These are phyloP conservation scores for Schizosaccharomyces versatilis DNA, from an alignment of 1,139 yeast species.

Conservation along the genomic window DNA sequence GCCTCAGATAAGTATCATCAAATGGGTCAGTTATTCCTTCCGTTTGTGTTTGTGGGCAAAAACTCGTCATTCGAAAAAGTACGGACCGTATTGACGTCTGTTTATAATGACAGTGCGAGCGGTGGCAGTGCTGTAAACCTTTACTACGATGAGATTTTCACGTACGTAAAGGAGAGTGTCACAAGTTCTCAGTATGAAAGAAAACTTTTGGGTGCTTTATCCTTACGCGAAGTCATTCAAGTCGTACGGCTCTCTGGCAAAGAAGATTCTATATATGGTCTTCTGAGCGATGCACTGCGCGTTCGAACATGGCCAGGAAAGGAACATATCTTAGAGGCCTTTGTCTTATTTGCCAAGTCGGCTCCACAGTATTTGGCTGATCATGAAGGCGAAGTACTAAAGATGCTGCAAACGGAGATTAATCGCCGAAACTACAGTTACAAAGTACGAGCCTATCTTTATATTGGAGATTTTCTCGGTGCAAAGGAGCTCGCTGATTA, in stretches of 20 bases:
- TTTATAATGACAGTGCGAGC: constrained; percentile 67
- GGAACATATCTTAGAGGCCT: constrained; percentile 47
- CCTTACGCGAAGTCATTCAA: constrained; percentile 31
- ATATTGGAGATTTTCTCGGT: background rate
- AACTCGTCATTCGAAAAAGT: constrained; percentile 33
- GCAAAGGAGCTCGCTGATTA: background rate
- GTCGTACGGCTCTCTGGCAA: constrained; percentile 8
- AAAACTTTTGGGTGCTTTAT: constrained; percentile 48
- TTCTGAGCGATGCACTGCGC: constrained; percentile 38
- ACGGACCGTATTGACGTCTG: constrained; percentile 31
- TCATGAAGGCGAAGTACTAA: background rate
- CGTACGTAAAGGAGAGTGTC: constrained; percentile 26
- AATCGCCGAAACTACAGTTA: background rate
- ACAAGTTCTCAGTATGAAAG: constrained; percentile 39
- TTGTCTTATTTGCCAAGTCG: constrained; percentile 36
- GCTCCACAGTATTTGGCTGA: constrained; percentile 20
- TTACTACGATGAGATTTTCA: constrained; percentile 50
- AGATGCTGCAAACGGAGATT: background rate
- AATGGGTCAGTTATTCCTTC: constrained; percentile 45
- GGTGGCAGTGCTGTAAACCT: constrained; percentile 48
- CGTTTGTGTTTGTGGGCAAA: constrained; percentile 58
- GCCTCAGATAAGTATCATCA: constrained; percentile 47
- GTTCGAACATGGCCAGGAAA: constrained; percentile 87
- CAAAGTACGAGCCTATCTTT: background rate
- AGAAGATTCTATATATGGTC: constrained; percentile 25